Base-by-base conservation (phyloP, 2,329 filamentous ascomycete genomes). In the Achaetomium macrosporum region DNA sequence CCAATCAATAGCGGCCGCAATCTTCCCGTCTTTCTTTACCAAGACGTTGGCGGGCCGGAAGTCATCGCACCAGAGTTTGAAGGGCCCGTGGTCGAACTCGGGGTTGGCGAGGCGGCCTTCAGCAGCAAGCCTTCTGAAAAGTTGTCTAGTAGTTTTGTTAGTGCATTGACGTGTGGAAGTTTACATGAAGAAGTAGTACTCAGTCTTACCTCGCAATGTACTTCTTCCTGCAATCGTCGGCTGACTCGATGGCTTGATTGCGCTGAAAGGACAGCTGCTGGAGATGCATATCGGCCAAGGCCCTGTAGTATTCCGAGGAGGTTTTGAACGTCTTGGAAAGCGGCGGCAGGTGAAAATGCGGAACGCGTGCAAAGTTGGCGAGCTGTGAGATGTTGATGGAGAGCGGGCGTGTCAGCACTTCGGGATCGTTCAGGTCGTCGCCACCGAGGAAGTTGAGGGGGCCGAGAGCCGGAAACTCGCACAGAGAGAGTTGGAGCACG, bases 1-100 rank as follows among this genome's bases (percentile, higher is more conserved):
- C 69, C 69, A 74, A 54, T 74, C 71, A 3, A 75, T 68, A 0
- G 70, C 63, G 2, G 60, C 68, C 8, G 65, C 59, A 2, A 73
- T 55, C 0, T 61, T n/a, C 7, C 63, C 50, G 1, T 57, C 17
- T 1, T 63, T 52, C 10, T 65, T 53, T 0, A 71, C 11, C 3
- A 73, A 62, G 3, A 70, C 56, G 45, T 58, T 40, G 54, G 47
- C 59, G 1, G 68, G 55, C 1, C 64, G 54, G 9, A 72, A 61
- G 47, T 71, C 66, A 39, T 73, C 68, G 7, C 54, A 63, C 44
- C 57, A 69, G 15, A 68, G 54, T 6, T 59, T 51, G 47, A 63
- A 66, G 20, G 29, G 17, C 15, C 19, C 39, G 15, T 29, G 19
- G 5, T 17, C 19, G 15, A 16, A n/a, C 5, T 19, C 16, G 16